Conservation (phyloP, 2,329 filamentous ascomycete species). For the Fusarium papillatum region DNA sequence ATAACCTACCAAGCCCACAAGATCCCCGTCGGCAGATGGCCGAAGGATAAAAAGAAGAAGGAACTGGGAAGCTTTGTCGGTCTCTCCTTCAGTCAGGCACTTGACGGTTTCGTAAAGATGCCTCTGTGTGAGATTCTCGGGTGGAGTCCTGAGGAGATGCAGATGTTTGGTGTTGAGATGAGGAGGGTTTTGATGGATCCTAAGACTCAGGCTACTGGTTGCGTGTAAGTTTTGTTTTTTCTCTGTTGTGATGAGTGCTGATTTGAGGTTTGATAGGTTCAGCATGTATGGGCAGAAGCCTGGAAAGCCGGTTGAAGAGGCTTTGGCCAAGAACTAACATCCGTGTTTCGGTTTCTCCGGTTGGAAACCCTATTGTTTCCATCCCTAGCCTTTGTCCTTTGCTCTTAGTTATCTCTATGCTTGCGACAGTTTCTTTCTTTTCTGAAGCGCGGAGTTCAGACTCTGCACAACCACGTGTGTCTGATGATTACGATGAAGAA, state of each 20-base stretch:
- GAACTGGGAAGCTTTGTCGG: conserved; percentile 39
- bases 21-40: conserved; percentile 38
- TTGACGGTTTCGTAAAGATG: conserved; percentile 40
- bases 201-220: conserved; percentile 29
- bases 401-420: neutral
- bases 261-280: conserved; percentile 4
- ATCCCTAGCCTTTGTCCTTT: accelerated
- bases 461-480: neutral
- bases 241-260: neutral
- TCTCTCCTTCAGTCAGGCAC: conserved; percentile 38
- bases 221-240: conserved; percentile 24
- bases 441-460: neutral
- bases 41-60: conserved; percentile 37
- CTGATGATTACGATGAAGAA: neutral
- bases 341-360: neutral
- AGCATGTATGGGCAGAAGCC: conserved; percentile 38
- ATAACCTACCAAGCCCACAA: conserved; percentile 27
- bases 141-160: conserved; percentile 39
- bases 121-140: conserved; percentile 36
- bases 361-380: neutral
- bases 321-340: neutral
- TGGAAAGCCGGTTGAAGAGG: neutral
- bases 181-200: conserved; percentile 24
- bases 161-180: conserved; percentile 40
- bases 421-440: neutral